phyloP scores from a whole-genome alignment of 2,329 filamentous ascomycete species.

The Ploettnerulaceae sp. region DNA sequence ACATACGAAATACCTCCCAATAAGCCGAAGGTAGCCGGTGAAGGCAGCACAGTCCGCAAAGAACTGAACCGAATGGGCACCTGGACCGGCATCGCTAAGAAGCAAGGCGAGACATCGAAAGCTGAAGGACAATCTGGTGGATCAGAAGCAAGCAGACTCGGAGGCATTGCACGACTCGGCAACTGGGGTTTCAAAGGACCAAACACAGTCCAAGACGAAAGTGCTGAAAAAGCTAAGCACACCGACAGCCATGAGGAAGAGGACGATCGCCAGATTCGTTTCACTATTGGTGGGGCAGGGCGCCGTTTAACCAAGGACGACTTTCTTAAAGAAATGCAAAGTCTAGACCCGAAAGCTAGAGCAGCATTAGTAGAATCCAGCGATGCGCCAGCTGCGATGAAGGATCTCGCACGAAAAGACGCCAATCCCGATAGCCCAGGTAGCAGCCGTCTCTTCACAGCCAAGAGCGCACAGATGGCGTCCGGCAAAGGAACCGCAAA shows the following conservation, averaged over 20 bases:
- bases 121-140: slow-evolving; percentile 4
- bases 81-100: slow-evolving; percentile 27
- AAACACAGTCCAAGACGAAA: slow-evolving; percentile 11
- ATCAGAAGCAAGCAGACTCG: not conserved
- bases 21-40: slow-evolving; percentile 14
- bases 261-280: slow-evolving; percentile 69
- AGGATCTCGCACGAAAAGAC: slow-evolving; percentile 30
- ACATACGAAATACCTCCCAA: slow-evolving; percentile 66
- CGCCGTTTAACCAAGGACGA: slow-evolving; percentile 74
- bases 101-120: slow-evolving; percentile 9
- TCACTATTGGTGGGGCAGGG: slow-evolving; percentile 70
- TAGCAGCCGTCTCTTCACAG: slow-evolving; percentile 31
- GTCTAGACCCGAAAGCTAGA: slow-evolving; percentile 61
- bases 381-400: slow-evolving; percentile 30
- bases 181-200: slow-evolving; percentile 28
- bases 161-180: slow-evolving; percentile 26
- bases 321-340: slow-evolving; percentile 69
- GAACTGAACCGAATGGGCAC: slow-evolving; percentile 27
- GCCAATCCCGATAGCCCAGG: slow-evolving; percentile 25
- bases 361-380: slow-evolving; percentile 28
- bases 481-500: slow-evolving; percentile 15
- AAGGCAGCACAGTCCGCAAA: slow-evolving; percentile 23
- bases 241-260: slow-evolving; percentile 42
- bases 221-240: slow-evolving; percentile 19
- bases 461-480: slow-evolving; percentile 33